These are phyloP conservation scores for Ophiosphaerella herpotricha DNA, from an alignment of 2,329 filamentous ascomycete species.

Conservation along the genomic window DNA sequence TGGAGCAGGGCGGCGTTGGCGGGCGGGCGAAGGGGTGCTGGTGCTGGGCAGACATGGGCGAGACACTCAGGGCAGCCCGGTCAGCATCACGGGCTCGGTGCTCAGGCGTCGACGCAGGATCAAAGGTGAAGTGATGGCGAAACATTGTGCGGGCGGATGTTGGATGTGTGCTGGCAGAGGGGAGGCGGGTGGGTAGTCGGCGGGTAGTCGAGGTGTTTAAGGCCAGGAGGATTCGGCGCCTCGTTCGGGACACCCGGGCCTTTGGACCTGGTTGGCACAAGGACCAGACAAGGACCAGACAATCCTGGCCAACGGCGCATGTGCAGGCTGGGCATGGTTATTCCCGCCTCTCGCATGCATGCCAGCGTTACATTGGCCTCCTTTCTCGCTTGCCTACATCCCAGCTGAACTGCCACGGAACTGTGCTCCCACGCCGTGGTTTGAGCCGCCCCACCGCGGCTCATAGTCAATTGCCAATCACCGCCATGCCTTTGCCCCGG, in stretches of 20 bases:
- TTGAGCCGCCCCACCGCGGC: conserved; percentile 15
- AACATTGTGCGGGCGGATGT: conserved; percentile 33
- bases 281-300: conserved; percentile 1
- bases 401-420: conserved; percentile 19
- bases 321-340: neutral
- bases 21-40: conserved; percentile 15
- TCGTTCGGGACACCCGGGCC: neutral
- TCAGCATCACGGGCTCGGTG: conserved; percentile 34
- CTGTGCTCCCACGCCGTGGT: conserved; percentile 23
- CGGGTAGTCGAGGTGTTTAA: neutral
- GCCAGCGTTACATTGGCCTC: neutral
- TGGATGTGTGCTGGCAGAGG: neutral
- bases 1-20: conserved; percentile 38
- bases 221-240: neutral
- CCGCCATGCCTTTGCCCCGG: conserved; percentile 6
- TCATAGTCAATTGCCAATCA: neutral
- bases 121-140: conserved; percentile 47
- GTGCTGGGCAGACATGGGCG: conserved; percentile 24
- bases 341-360: neutral
- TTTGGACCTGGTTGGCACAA: neutral
- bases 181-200: too few relatives aligned
- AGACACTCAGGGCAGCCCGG: conserved; percentile 37
- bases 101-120: conserved; percentile 35
- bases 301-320: conserved; percentile 2
- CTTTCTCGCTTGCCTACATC: conserved; percentile 18